Evolutionary conservation across 2,329 filamentous ascomycete genomes (phyloP).

Genomic region (Phyllosticta citrichinensis): DNA sequence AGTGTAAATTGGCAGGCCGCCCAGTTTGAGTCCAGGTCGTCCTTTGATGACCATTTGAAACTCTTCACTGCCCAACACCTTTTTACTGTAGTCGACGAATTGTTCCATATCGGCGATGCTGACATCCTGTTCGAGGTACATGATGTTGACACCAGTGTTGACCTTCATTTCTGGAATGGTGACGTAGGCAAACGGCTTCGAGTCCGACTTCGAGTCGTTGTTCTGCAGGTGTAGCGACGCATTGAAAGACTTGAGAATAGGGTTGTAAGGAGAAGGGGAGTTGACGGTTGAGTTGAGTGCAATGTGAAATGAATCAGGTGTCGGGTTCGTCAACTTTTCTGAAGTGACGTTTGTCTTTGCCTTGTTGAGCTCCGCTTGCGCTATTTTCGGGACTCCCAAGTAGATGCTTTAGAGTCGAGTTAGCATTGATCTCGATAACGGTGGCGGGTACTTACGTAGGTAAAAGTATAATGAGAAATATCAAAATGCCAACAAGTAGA

Average conservation of each 20-base stretch:
- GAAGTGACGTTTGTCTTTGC: slow-evolving; percentile 41
- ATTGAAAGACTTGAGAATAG: slow-evolving; percentile 44
- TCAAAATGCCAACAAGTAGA: slow-evolving; percentile 40
- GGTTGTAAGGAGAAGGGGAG: slow-evolving; percentile 42
- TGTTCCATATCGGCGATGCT: slow-evolving; percentile 33
- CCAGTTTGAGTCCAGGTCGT: slow-evolving; percentile 41
- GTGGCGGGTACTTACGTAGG: slow-evolving; percentile 45
- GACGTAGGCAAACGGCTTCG: slow-evolving; percentile 34
- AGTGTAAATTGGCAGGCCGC: slow-evolving; percentile 37
- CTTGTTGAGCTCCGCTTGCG: slow-evolving; percentile 44
- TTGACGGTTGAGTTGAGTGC: slow-evolving; percentile 39
- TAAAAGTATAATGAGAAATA: slow-evolving; percentile 47
- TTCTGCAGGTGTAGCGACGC: slow-evolving; percentile 39
- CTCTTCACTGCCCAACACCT: slow-evolving; percentile 39
- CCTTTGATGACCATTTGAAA: slow-evolving; percentile 43
- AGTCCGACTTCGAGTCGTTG: slow-evolving; percentile 19
- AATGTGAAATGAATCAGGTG: slow-evolving; percentile 38
- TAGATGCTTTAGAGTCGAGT: slow-evolving; percentile 36
- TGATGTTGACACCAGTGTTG: slow-evolving; percentile 25
- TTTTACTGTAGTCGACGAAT: slow-evolving; percentile 41
- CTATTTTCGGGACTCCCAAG: slow-evolving; percentile 49
- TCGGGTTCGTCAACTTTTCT: slow-evolving; percentile 43
- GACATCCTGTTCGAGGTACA: slow-evolving; percentile 36
- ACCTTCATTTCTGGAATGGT: slow-evolving; percentile 35
- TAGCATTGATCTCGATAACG: neutral